These are phyloP conservation scores for Durusdinium trenchii DNA, from an alignment of 73 alveolate genomes.

Conservation along the genomic window DNA sequence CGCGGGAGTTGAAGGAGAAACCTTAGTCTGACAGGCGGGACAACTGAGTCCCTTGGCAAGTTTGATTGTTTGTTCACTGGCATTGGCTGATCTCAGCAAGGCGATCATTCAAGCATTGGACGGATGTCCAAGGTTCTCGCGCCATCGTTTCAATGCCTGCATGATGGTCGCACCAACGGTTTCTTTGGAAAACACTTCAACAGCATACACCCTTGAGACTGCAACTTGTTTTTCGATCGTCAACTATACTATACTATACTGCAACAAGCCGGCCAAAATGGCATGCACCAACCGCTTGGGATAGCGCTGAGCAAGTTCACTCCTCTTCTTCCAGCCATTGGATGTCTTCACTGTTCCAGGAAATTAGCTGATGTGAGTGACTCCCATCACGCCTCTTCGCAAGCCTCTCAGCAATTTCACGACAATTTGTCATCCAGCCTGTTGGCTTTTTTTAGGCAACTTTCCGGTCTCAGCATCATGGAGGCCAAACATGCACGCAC, in stretches of 20 bases:
- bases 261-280: neutral
- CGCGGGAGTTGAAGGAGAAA: neutral
- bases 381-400: neutral
- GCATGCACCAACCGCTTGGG: neutral
- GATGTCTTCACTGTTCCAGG: neutral
- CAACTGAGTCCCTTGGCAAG: neutral
- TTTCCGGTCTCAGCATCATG: neutral
- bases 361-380: neutral
- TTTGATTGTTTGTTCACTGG: neutral
- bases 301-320: neutral
- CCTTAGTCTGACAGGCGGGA: neutral
- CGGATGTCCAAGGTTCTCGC: conserved; percentile 35
- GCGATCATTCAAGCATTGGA: neutral
- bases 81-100: neutral
- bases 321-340: neutral
- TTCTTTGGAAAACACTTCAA: neutral
- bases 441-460: neutral
- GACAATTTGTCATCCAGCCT: neutral
- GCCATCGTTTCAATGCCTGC: neutral
- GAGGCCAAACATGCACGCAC: neutral
- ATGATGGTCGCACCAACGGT: neutral
- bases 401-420: neutral
- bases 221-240: too few species aligned
- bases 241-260: neutral
- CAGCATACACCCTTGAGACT: neutral